phyloP scores from a whole-genome alignment of 768 basidiomycete genomes.

The Mycena albidolilacea region DNA sequence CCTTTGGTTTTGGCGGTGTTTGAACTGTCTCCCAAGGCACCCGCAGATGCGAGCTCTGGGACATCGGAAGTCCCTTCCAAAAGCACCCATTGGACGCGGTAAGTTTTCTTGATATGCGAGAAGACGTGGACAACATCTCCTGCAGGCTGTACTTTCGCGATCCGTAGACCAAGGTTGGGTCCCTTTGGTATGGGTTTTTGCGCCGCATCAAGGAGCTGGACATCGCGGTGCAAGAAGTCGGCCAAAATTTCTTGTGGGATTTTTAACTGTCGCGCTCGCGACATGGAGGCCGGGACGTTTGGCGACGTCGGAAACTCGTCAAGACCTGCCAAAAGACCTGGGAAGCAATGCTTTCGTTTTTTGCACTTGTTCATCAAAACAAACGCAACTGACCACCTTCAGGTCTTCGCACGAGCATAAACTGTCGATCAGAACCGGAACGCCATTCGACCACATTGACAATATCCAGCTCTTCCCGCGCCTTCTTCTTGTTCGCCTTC shows the following conservation, averaged over 20 bases:
- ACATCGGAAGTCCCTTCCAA: slow-evolving; percentile 68
- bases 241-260: slow-evolving; percentile 56
- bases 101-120: slow-evolving; percentile 93
- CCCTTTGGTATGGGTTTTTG: slow-evolving; percentile 13
- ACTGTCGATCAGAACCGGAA: slow-evolving; percentile 60
- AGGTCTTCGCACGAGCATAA: slow-evolving; percentile 86
- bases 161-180: slow-evolving; percentile 41
- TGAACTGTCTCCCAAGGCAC: slow-evolving; percentile 21
- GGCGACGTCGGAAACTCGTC: slow-evolving; percentile 86
- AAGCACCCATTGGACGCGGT: slow-evolving; percentile 80
- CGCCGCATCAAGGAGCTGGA: slow-evolving; percentile 38
- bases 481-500: slow-evolving; percentile 86
- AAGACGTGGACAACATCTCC: slow-evolving; percentile 87
- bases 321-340: slow-evolving; percentile 92
- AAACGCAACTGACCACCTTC: slow-evolving; percentile 73
- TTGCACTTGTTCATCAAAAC: background rate
- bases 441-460: slow-evolving; percentile 92
- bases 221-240: slow-evolving; percentile 53
- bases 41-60: slow-evolving; percentile 50
- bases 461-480: slow-evolving; percentile 86
- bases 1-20: slow-evolving; percentile 27
- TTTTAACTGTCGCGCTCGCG: slow-evolving; percentile 49
- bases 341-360: slow-evolving; percentile 15
- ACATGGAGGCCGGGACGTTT: slow-evolving; percentile 64
- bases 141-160: slow-evolving; percentile 64